phyloP scores from a whole-genome alignment of 2,329 filamentous ascomycete species.

The Trichophyton mentagrophytes region DNA sequence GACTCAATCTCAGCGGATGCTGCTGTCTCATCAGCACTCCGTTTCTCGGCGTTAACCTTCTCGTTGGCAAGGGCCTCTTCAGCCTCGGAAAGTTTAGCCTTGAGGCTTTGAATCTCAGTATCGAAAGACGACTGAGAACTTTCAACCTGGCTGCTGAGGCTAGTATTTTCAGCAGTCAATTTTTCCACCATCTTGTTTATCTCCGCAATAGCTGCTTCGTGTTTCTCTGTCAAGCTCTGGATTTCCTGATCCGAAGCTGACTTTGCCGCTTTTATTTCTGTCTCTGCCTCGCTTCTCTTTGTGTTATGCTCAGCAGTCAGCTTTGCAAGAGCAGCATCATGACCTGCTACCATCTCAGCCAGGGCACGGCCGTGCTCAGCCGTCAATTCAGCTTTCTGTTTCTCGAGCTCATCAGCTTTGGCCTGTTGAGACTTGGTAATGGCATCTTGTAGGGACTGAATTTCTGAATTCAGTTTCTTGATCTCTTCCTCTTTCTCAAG shows the following conservation, averaged over 20 bases:
- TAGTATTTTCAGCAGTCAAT: slow-evolving; percentile 8
- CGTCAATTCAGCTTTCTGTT: slow-evolving; percentile 9
- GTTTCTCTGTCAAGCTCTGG: slow-evolving; percentile 9
- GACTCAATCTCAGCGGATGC: slow-evolving; percentile 10
- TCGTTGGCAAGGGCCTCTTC: slow-evolving; percentile 14
- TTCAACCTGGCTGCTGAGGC: slow-evolving; percentile 7
- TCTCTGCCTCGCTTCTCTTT: slow-evolving; percentile 13
- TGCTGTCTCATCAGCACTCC: slow-evolving; percentile 11
- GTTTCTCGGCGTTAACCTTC: slow-evolving; percentile 12
- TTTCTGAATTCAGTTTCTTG: slow-evolving; percentile 22
- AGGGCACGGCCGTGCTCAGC: slow-evolving; percentile 11
- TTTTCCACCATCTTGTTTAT: slow-evolving; percentile 11
- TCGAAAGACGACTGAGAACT: slow-evolving; percentile 8
- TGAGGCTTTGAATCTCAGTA: slow-evolving; percentile 13
- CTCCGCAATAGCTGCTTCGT: slow-evolving; percentile 7
- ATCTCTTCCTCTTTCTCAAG: slow-evolving; percentile 26
- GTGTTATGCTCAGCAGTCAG: slow-evolving; percentile 10
- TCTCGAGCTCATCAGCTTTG: slow-evolving; percentile 9
- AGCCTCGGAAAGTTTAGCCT: slow-evolving; percentile 15
- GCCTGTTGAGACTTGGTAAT: slow-evolving; percentile 16
- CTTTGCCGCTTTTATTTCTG: slow-evolving; percentile 11
- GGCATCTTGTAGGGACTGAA: slow-evolving; percentile 24
- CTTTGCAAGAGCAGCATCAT: slow-evolving; percentile 12
- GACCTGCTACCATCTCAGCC: slow-evolving; percentile 13
- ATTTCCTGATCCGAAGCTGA: slow-evolving; percentile 12